Evolutionary conservation across 441 rosid genomes (phyloP).

Genomic region (Flueggea neowawraea): DNA sequence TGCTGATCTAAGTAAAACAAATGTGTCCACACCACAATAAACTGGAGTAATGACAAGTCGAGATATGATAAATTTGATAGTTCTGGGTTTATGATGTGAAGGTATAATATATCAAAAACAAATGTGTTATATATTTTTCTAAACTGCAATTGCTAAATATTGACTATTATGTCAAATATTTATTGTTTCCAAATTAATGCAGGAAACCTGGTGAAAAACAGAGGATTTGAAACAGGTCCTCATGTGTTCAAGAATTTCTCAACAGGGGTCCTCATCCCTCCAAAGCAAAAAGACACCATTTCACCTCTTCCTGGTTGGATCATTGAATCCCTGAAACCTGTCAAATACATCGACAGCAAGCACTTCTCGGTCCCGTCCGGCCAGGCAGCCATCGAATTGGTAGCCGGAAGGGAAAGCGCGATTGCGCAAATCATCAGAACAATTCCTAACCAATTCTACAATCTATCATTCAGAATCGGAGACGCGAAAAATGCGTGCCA

Average conservation of each 20-base stretch:
- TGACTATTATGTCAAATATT: no score
- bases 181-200: not conserved
- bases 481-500: constrained; percentile 82
- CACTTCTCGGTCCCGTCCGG: constrained; percentile 79
- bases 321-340: constrained; percentile 77
- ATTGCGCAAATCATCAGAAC: constrained; percentile 85
- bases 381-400: constrained; percentile 64
- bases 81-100: no score
- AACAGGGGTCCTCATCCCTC: constrained; percentile 80
- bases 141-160: no score
- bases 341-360: constrained; percentile 67
- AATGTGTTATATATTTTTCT: no score
- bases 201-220: constrained; percentile 76
- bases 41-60: no score
- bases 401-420: constrained; percentile 91
- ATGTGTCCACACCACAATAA: no score
- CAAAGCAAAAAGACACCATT: constrained; percentile 50
- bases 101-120: no score
- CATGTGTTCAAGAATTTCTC: constrained; percentile 82
- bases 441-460: constrained; percentile 39
- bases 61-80: no score
- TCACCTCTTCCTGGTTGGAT: constrained; percentile 93
- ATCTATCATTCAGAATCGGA: constrained; percentile 56
- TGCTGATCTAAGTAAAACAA: no score
- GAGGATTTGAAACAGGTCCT: constrained; percentile 85